Base-by-base conservation (phyloP, 257 asterid species). In the Salvia rosmarinus region DNA sequence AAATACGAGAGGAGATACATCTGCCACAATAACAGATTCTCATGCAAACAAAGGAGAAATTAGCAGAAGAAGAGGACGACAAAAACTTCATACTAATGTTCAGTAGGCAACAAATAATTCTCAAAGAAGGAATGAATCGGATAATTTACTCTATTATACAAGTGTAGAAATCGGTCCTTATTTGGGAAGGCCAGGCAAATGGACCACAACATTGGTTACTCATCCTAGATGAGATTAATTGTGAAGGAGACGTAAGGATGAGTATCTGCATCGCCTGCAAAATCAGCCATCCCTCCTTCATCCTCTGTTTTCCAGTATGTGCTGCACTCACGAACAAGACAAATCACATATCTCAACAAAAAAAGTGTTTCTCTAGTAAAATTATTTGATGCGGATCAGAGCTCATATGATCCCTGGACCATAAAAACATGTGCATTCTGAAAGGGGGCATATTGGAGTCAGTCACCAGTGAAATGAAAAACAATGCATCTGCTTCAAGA, bases 161-260 rank as follows among this genome's bases (percentile, higher is more conserved):
- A 76, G 74, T 62, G 81, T 66, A 67, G 75, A 70, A 39, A 9
- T 30, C 52, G 71, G 75, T 78, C 82, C 79, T 77, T 82, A 72
- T 76, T 79, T 64, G 66, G 21, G 8, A 54, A 14, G 55, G 68
- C 78, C 75, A 65, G 54, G 71, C 64, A 72, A 70, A 65, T 64
- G 80, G 81, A 76, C 70, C 78, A 83, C 76, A 63, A 75, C 73
- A 74, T 19, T 21, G 39, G 56, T 42, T 58, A 46, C 69, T 52
- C 72, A 23, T 57, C 87, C 85, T 82, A 91, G 72, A 83, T 72
- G 70, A 92, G 96, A 85, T 92, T 89, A 76, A 91, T 78, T 75
- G 98, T 89, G 87, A 92, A 89, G 72, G 92, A 88, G 85, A 92
- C 96, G 6, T 89, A 89, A 68, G 96, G 96, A 81, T 92, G 87